phyloP scores from a whole-genome alignment of 371 early-diverging fungal genomes.

The Mortierella sp. region DNA sequence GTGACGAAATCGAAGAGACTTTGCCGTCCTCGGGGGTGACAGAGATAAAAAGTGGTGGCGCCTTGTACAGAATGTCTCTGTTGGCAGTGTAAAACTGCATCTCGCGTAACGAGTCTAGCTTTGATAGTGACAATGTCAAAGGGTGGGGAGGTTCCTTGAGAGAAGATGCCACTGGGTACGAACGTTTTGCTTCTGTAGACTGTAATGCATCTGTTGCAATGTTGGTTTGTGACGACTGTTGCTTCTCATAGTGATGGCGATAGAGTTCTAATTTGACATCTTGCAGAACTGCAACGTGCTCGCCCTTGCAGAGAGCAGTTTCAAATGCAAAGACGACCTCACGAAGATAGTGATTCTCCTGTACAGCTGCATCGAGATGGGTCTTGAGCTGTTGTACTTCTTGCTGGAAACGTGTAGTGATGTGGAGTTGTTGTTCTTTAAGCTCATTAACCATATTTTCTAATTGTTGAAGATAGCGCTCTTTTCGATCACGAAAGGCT shows the following conservation, averaged over 20 bases:
- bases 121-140: slow-evolving; percentile 9
- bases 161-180: not conserved
- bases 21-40: slow-evolving; percentile 15
- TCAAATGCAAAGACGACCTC: slow-evolving; percentile 65
- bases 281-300: slow-evolving; percentile 16
- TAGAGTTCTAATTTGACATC: slow-evolving; percentile 35
- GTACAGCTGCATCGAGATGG: slow-evolving; percentile 61
- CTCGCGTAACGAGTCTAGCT: not conserved
- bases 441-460: slow-evolving; percentile 74
- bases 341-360: slow-evolving; percentile 69
- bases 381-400: slow-evolving; percentile 63
- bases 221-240: not conserved
- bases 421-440: slow-evolving; percentile 63
- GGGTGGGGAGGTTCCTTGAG: slow-evolving; percentile 17
- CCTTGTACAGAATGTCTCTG: slow-evolving; percentile 51
- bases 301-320: slow-evolving; percentile 43
- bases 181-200: not conserved
- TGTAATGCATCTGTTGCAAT: not conserved
- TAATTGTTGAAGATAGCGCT: slow-evolving; percentile 71
- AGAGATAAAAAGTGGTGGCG: slow-evolving; percentile 32
- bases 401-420: slow-evolving; percentile 55
- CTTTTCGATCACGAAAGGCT: slow-evolving; percentile 83
- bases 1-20: not conserved
- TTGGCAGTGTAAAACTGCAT: slow-evolving; percentile 10
- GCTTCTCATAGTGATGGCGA: slow-evolving; percentile 27